phyloP scores from a whole-genome alignment of 2,329 filamentous ascomycete genomes.

The Phialophora tarda region DNA sequence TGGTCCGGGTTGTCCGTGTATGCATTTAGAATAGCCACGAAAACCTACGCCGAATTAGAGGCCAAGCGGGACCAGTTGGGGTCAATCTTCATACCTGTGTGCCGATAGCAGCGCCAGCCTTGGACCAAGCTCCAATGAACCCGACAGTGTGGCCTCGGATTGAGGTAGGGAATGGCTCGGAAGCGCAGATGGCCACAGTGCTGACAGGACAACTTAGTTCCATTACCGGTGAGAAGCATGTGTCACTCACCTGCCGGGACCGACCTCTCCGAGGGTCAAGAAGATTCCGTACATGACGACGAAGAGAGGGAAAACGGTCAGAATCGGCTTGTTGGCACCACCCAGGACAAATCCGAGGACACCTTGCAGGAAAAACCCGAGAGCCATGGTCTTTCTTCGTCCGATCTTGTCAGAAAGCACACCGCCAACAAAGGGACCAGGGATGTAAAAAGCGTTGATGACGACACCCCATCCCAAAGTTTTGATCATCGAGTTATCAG shows the following conservation, averaged over 20 bases:
- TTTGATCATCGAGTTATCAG: too few relatives aligned
- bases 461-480: too few relatives aligned
- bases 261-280: conserved; percentile 57
- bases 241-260: conserved; percentile 51
- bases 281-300: conserved; percentile 60
- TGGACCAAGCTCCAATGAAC: conserved; percentile 55
- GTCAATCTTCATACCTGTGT: conserved; percentile 49
- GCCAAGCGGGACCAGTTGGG: neutral
- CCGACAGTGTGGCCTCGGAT: conserved; percentile 58
- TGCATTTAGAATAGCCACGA: conserved; percentile 57
- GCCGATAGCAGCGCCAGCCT: conserved; percentile 58
- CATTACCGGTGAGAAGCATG: neutral
- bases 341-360: conserved; percentile 53
- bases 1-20: conserved; percentile 48
- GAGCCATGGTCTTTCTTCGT: too few relatives aligned
- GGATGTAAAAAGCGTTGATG: too few relatives aligned
- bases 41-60: conserved; percentile 51
- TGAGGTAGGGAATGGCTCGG: conserved; percentile 58
- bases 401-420: too few relatives aligned
- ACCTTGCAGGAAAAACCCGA: too few relatives aligned
- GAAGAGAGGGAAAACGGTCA: conserved; percentile 57
- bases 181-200: conserved; percentile 46
- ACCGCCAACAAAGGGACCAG: too few relatives aligned
- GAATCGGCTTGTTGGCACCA: conserved; percentile 53
- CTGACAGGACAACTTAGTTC: conserved; percentile 35